Evolutionary conservation across 169 alveolate genomes (phyloP).

Genomic region (Plasmodium vivax): DNA sequence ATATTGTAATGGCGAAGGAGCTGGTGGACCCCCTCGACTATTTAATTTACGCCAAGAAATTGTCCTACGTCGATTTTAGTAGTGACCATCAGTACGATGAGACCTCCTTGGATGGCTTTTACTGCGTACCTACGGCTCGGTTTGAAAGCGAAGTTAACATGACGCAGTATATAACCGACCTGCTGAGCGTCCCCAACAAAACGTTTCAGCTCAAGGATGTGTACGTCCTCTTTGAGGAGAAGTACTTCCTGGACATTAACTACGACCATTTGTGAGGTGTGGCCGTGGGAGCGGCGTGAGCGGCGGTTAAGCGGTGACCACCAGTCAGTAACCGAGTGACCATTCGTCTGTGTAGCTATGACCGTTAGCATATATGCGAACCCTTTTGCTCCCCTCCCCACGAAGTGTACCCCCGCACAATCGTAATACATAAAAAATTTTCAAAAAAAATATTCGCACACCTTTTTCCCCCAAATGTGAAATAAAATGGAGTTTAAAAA

Average conservation of each 20-base stretch:
- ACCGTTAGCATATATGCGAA: neutral
- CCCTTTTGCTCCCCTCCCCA: neutral
- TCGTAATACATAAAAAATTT: neutral
- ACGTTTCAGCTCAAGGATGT: conserved; percentile 26
- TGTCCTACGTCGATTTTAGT: conserved; percentile 37
- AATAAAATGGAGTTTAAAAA: neutral
- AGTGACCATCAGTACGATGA: conserved; percentile 47
- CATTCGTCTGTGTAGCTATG: neutral
- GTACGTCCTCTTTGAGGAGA: conserved; percentile 42
- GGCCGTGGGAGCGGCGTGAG: neutral
- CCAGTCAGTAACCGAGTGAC: neutral
- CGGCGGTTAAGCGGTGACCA: neutral
- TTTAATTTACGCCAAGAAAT: conserved; percentile 38
- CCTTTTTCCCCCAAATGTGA: neutral
- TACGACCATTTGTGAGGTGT: conserved; percentile 3
- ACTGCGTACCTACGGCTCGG: conserved; percentile 30
- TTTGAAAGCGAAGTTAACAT: conserved; percentile 45
- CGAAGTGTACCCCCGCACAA: neutral
- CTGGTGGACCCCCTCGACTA: conserved; percentile 14
- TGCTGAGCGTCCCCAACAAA: conserved; percentile 7
- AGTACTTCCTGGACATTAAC: conserved; percentile 22
- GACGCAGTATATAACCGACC: conserved; percentile 7
- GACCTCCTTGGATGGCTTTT: conserved; percentile 39
- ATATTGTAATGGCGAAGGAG: neutral
- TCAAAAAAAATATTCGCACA: neutral